Conservation (phyloP, 176 grass and related monocot genomes). For the Oryza nivara region DNA sequence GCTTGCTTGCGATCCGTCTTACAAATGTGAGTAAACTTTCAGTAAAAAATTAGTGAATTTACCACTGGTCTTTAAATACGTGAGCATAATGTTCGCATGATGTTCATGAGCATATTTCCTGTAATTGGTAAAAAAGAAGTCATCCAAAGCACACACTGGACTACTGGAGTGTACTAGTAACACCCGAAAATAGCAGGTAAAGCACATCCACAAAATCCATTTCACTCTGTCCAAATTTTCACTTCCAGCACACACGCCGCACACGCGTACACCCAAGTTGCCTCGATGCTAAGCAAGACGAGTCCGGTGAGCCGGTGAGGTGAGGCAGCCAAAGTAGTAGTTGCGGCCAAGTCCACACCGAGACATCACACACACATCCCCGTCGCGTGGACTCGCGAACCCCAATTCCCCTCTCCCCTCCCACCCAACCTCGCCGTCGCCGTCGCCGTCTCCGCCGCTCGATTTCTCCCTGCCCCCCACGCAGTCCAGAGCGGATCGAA, state of each 20-base stretch:
- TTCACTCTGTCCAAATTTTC: neutral
- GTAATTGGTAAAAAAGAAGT: too few relatives aligned
- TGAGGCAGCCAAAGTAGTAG: neutral
- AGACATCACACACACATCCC: conserved; percentile 8
- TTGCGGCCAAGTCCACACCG: conserved; percentile 31
- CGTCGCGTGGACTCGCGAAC: conserved; percentile 45
- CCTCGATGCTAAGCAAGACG: conserved; percentile 43
- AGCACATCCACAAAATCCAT: neutral
- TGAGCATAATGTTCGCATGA: too few relatives aligned
- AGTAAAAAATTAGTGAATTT: too few relatives aligned
- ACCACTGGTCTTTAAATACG: too few relatives aligned
- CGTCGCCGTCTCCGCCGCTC: conserved; percentile 12
- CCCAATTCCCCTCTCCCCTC: conserved; percentile 5
- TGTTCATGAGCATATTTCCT: too few relatives aligned
- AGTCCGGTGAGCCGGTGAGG: neutral
- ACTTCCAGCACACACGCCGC: neutral
- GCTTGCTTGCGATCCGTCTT: too few relatives aligned
- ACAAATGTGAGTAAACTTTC: too few relatives aligned
- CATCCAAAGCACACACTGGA: too few relatives aligned
- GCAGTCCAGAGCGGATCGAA: conserved; percentile 18
- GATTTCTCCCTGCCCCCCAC: conserved; percentile 13
- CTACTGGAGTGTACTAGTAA: too few relatives aligned
- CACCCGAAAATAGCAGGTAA: neutral
- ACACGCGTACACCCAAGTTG: conserved; percentile 12
- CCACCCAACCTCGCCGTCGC: conserved; percentile 34